These are phyloP conservation scores for Chaetomium fimeti DNA, from an alignment of 495 filamentous ascomycete genomes.

Conservation along the genomic window DNA sequence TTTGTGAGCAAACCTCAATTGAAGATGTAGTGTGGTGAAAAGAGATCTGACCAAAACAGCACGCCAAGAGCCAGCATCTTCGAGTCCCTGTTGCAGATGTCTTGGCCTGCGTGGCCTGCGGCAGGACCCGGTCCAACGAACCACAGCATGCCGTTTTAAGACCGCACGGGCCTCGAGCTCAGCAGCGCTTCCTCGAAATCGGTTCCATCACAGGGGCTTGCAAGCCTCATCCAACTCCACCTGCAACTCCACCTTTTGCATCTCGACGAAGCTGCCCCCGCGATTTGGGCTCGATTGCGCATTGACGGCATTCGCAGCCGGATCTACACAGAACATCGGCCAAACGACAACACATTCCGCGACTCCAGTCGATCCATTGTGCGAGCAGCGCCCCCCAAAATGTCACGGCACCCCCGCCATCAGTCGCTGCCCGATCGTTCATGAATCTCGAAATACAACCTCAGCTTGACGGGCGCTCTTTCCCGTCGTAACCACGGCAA, in stretches of 20 bases:
- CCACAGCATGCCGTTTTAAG: conserved; percentile 10
- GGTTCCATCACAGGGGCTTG: conserved; percentile 10
- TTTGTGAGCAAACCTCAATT: too few species aligned
- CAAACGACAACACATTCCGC: neutral
- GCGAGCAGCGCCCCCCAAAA: neutral
- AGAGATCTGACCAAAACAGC: too few species aligned
- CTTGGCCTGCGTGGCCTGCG: conserved; percentile 9
- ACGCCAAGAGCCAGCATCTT: neutral
- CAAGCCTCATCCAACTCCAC: conserved; percentile 13
- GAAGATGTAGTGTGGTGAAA: too few species aligned
- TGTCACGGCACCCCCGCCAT: conserved; percentile 14
- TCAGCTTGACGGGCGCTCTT: conserved; percentile 29
- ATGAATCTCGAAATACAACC: conserved; percentile 28
- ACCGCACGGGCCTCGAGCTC: conserved; percentile 5
- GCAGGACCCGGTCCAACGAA: neutral
- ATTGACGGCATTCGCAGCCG: neutral
- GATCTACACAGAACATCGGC: neutral
- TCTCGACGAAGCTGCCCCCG: neutral
- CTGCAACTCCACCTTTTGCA: conserved; percentile 14
- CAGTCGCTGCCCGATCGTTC: conserved; percentile 27
- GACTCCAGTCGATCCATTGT: neutral
- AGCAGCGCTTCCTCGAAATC: neutral
- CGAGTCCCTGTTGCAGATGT: neutral
- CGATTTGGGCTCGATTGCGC: neutral
- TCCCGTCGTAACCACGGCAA: conserved; percentile 25